Evolutionary conservation across 2,329 filamentous ascomycete species (phyloP).

Genomic region (Ophiocordyceps camponoti-leonardi): DNA sequence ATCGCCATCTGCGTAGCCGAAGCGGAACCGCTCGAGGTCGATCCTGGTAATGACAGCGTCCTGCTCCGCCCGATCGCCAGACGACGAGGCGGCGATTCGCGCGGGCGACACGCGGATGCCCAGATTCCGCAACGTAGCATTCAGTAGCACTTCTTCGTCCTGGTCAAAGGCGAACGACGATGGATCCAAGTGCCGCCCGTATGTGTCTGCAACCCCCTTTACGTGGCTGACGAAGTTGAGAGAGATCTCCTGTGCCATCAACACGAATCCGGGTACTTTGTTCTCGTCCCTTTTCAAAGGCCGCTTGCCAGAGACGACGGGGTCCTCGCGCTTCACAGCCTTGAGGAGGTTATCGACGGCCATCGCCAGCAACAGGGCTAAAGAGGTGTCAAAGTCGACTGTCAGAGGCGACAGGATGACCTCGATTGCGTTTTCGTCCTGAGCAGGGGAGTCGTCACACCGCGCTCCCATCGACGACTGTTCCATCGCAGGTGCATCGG

Average conservation of each 20-base stretch:
- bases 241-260: slow-evolving; percentile 31
- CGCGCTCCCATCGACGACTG: neutral
- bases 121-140: slow-evolving; percentile 28
- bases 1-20: slow-evolving; percentile 44
- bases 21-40: slow-evolving; percentile 37
- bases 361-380: slow-evolving; percentile 35
- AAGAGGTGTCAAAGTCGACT: slow-evolving; percentile 36
- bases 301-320: slow-evolving; percentile 2
- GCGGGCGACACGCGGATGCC: slow-evolving; percentile 10
- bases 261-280: slow-evolving; percentile 20
- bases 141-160: slow-evolving; percentile 38
- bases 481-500: slow-evolving; percentile 43
- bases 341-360: slow-evolving; percentile 31
- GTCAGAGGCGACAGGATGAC: slow-evolving; percentile 32
- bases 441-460: neutral
- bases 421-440: slow-evolving; percentile 21
- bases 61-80: slow-evolving; percentile 8
- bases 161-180: slow-evolving; percentile 21
- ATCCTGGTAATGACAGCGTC: slow-evolving; percentile 17
- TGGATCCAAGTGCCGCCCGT: slow-evolving; percentile 26
- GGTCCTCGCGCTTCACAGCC: slow-evolving; percentile 17
- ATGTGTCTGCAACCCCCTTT: slow-evolving; percentile 31
- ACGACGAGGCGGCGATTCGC: slow-evolving; percentile 3
- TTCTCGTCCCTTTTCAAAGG: slow-evolving; percentile 1
- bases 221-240: slow-evolving; percentile 39